These are phyloP conservation scores for Calophaca sinica DNA, from an alignment of 306 rosid genomes.

Conservation along the genomic window DNA sequence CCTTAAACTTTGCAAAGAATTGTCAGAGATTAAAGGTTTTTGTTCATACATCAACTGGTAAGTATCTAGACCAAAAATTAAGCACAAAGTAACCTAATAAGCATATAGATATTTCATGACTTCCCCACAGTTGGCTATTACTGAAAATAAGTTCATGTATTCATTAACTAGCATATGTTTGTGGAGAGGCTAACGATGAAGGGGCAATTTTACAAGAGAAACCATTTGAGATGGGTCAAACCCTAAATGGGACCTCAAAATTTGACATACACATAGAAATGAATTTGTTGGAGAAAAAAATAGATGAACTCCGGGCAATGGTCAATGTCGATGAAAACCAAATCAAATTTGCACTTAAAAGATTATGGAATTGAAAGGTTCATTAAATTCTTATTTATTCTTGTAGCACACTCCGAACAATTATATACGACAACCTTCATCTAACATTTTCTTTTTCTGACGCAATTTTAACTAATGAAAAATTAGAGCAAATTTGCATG, in stretches of 20 bases:
- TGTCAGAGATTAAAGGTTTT: constrained; percentile 39
- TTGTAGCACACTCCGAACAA: too few species aligned
- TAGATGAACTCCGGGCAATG: constrained; percentile 27
- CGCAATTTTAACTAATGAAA: background rate
- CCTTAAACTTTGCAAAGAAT: constrained; percentile 46
- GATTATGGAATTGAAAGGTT: constrained; percentile 51
- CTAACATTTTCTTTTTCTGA: too few species aligned
- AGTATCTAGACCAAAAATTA: background rate
- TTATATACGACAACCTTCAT: too few species aligned
- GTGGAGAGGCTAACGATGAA: constrained; percentile 38
- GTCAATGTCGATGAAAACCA: constrained; percentile 1
- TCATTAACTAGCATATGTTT: constrained; percentile 51
- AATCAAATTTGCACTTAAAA: background rate
- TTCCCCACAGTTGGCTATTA: too few species aligned
- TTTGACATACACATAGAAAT: constrained; percentile 41
- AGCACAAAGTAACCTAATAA: too few species aligned
- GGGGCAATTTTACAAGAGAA: constrained; percentile 20
- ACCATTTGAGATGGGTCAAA: constrained; percentile 44
- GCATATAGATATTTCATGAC: too few species aligned
- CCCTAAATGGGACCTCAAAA: constrained; percentile 4
- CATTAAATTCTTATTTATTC: background rate
- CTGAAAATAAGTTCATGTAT: too few species aligned
- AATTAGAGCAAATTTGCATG: constrained; percentile 48
- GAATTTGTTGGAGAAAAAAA: constrained; percentile 12
- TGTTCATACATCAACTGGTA: constrained; percentile 57